Percentiles rank a stretch among this genome's conserved stretches.
Evolutionary conservation across 192 early-diverging fungal species (phyloP).

Genomic region (Paraglomus brasilianum): DNA sequence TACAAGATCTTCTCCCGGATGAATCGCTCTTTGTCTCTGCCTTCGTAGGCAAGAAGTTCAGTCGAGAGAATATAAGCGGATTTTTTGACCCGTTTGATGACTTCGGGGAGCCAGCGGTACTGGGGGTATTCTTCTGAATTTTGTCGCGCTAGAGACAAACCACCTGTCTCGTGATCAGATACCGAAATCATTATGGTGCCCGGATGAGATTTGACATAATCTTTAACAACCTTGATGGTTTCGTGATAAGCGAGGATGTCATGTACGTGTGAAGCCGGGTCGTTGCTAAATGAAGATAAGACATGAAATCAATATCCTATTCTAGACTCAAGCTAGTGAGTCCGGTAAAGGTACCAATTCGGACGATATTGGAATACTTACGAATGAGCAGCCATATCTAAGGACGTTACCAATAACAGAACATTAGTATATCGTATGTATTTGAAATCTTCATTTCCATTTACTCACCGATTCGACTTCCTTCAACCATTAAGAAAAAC

Average conservation of each 20-base stretch:
- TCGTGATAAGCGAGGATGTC: slow-evolving; percentile 92
- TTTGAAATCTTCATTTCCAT: not conserved
- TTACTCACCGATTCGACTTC: slow-evolving; percentile 73
- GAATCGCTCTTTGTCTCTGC: slow-evolving; percentile 18
- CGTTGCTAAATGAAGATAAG: slow-evolving; percentile 65
- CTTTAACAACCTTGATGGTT: slow-evolving; percentile 64
- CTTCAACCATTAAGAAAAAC: slow-evolving; percentile 98
- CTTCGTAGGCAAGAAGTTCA: slow-evolving; percentile 41
- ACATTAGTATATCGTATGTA: not conserved
- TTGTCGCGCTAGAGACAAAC: slow-evolving; percentile 82
- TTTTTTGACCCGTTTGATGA: slow-evolving; percentile 63
- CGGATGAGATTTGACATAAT: slow-evolving; percentile 77
- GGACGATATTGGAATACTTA: too few species aligned
- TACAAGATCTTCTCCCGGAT: not conserved
- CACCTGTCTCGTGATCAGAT: slow-evolving; percentile 97
- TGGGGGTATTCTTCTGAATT: slow-evolving; percentile 69
- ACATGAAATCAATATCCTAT: too few species aligned
- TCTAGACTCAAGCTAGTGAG: too few species aligned
- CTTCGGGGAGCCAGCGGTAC: slow-evolving; percentile 84
- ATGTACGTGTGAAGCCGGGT: slow-evolving; percentile 86
- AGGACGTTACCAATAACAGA: not conserved
- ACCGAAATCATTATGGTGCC: slow-evolving; percentile 89
- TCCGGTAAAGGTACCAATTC: too few species aligned
- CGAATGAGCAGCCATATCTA: slow-evolving; percentile 92
- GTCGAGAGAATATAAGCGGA: slow-evolving; percentile 61